Conservation (phyloP, 1,284 basidiomycete species). For the Rhodotorula sp. region DNA sequence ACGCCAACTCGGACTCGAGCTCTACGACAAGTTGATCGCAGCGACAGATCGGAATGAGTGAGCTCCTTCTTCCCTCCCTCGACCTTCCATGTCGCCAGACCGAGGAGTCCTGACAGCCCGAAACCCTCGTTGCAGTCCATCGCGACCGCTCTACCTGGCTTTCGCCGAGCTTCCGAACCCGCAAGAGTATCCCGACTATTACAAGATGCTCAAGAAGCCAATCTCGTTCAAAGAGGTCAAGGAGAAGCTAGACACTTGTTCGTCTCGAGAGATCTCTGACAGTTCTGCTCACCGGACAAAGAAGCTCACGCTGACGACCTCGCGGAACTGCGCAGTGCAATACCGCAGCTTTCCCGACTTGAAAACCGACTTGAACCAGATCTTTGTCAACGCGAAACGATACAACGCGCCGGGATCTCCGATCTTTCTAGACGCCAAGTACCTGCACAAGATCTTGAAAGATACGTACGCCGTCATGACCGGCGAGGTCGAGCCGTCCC, state of each 20-base stretch:
- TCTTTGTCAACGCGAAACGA: conserved; percentile 44
- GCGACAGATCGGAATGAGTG: conserved; percentile 15
- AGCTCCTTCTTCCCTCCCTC: neutral
- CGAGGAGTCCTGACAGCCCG: neutral
- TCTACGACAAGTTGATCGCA: conserved; percentile 25
- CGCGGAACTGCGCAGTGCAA: neutral
- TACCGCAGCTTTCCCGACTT: conserved; percentile 39
- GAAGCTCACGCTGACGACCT: neutral
- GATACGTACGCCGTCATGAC: conserved; percentile 28
- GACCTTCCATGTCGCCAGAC: neutral
- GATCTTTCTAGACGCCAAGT: conserved; percentile 43
- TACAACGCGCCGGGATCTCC: conserved; percentile 40
- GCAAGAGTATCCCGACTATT: conserved; percentile 43
- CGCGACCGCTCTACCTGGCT: conserved; percentile 11
- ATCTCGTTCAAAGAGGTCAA: conserved; percentile 36
- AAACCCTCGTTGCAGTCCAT: neutral
- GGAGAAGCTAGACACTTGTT: conserved; percentile 29
- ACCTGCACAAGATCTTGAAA: conserved; percentile 34
- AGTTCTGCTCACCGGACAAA: neutral
- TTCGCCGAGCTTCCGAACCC: conserved; percentile 43
- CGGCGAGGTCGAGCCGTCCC: conserved; percentile 23
- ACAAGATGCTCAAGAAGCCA: conserved; percentile 42
- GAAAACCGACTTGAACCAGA: conserved; percentile 41
- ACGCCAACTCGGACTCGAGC: conserved; percentile 2
- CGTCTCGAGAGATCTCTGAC: neutral